phyloP scores from a whole-genome alignment of 345 rosid genomes.

The Salix exigua region DNA sequence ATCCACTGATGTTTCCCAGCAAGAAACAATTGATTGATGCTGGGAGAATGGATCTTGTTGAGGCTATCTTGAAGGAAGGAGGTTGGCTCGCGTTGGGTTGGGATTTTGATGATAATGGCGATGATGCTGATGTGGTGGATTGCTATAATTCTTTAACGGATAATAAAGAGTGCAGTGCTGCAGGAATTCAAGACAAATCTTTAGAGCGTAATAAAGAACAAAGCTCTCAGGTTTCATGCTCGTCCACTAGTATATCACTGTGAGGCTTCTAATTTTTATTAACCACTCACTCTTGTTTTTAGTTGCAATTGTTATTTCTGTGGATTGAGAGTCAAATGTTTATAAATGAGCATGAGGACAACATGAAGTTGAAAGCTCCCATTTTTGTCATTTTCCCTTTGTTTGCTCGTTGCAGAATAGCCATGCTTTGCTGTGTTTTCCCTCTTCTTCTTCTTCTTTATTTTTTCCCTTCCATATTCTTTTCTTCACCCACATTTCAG shows the following conservation, averaged over 20 bases:
- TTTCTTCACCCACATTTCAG: neutral
- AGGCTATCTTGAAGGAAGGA: constrained; percentile 52
- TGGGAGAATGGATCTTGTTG: constrained; percentile 76
- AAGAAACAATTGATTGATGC: constrained; percentile 56
- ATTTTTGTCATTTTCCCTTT: constrained; percentile 1
- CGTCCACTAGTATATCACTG: constrained; percentile 55
- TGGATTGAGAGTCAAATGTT: neutral
- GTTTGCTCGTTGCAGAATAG: neutral
- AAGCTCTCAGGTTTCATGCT: constrained; percentile 26
- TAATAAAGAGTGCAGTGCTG: constrained; percentile 22
- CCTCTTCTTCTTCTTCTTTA: too few relatives aligned
- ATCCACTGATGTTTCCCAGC: constrained; percentile 61
- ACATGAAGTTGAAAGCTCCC: constrained; percentile 10
- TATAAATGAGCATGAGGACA: neutral
- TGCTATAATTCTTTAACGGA: constrained; percentile 13
- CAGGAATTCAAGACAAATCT: constrained; percentile 13
- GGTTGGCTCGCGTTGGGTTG: constrained; percentile 94
- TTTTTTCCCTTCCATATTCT: neutral
- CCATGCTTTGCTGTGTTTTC: neutral
- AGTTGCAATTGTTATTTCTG: neutral
- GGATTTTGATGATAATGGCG: constrained; percentile 51
- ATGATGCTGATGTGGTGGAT: constrained; percentile 8
- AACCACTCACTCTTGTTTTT: neutral
- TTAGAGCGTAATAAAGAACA: constrained; percentile 15
- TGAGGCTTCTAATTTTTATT: constrained; percentile 42